phyloP scores from a whole-genome alignment of 73 alveolate genomes.

The Uronychia binucleata region DNA sequence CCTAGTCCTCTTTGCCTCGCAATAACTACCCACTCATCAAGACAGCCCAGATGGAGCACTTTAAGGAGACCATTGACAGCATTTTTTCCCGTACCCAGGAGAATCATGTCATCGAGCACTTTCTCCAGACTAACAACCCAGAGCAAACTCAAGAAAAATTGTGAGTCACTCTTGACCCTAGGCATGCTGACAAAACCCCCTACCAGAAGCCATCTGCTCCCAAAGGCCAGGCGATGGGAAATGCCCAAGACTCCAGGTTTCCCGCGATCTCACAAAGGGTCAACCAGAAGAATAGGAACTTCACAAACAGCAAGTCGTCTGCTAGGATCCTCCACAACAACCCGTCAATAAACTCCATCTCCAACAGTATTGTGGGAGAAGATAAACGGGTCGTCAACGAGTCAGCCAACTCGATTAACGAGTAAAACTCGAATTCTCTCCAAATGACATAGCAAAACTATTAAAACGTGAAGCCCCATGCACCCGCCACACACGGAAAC shows the following conservation, averaged over 20 bases:
- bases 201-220: too few species aligned
- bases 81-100: not conserved
- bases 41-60: not conserved
- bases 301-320: not conserved
- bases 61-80: not conserved
- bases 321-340: not conserved
- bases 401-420: not conserved
- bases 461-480: too few species aligned
- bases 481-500: not conserved
- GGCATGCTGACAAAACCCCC: too few species aligned
- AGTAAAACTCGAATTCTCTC: too few species aligned
- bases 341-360: not conserved
- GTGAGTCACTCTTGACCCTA: too few species aligned
- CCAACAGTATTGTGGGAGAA: not conserved
- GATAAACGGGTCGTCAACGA: not conserved
- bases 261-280: not conserved
- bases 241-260: not conserved
- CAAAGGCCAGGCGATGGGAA: not conserved
- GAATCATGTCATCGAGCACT: not conserved
- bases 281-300: not conserved
- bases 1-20: not conserved
- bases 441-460: too few species aligned
- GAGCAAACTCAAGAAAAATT: too few species aligned
- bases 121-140: not conserved
- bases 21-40: not conserved